Evolutionary conservation across 768 basidiomycete genomes (phyloP), one percentile per base, ranked within the genome.

Genomic region (Auriscalpium orientale): DNA sequence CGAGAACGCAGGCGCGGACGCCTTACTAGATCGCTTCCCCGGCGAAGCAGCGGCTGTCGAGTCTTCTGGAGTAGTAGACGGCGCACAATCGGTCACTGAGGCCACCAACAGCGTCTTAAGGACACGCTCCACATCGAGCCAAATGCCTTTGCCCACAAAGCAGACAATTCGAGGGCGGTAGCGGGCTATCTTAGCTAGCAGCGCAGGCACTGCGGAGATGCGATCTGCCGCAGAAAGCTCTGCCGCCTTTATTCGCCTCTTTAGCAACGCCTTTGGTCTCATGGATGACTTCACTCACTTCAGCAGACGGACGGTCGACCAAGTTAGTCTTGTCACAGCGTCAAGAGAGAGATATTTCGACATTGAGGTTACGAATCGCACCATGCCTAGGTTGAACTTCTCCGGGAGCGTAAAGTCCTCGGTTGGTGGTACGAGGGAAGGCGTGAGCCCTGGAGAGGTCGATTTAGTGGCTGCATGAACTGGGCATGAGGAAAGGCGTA

Each of bases 121-220:
- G 56, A 56, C 73, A 66, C 40, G 76, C 71, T 68, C 63, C 51
- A 72, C 61, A 18, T 65, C 58, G 5, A 69, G 62, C 79, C 81
- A 83, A 35, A 93, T 91, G 9, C 77, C 76, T 57, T 89, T 74
- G 1, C 92, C 91, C 1, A 92, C 84, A 62, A 93, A 88, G 64
- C 89, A 91, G 0, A 91, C 76, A 6, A 93, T 72, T 4, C 74
- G 73, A 0, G 91, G 91, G 11, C 77, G 76, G 59, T 76, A 76
- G 9, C 65, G 69, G 0, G 70, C 64, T 18, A 94, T 70, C 65
- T 91, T 93, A 20, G 62, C 61, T 0, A 92, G 73, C 8, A 93
- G 72, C 0, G 64, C 58, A 1, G 83, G 81, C 0, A 89, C 86
- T 5, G 79, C 74, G 12, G 68, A 72, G 1, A 65, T 56, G 67